phyloP scores from a whole-genome alignment of 2,329 filamentous ascomycete species.

The Cryphonectria nitschkei region DNA sequence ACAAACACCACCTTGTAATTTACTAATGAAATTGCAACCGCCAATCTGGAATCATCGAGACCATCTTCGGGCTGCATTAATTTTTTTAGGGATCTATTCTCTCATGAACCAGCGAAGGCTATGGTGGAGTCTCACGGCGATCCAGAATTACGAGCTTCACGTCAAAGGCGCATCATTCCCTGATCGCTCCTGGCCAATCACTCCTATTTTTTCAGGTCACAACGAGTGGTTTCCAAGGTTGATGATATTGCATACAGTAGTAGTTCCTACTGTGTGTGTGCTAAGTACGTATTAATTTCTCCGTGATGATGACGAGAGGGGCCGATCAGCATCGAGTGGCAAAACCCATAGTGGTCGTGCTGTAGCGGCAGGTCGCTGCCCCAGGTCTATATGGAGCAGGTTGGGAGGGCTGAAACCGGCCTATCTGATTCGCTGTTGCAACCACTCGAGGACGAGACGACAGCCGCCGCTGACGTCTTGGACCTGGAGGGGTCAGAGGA shows the following conservation, averaged over 20 bases:
- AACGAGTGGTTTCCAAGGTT: not conserved
- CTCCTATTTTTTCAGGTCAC: not conserved
- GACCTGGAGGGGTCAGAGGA: not conserved
- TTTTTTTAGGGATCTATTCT: too few relatives aligned
- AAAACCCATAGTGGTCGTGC: not conserved
- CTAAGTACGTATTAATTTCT: not conserved
- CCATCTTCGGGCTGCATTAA: not conserved
- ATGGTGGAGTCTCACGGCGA: not conserved
- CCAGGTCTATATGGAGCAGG: not conserved
- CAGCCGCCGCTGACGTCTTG: not conserved
- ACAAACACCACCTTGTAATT: slow-evolving; percentile 15
- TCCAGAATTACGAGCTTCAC: slow-evolving; percentile 10
- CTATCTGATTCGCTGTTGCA: slow-evolving; percentile 6
- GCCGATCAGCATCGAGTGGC: slow-evolving; percentile 3
- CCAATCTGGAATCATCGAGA: slow-evolving; percentile 5
- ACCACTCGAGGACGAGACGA: not conserved
- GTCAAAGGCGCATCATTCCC: not conserved
- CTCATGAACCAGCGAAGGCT: not conserved
- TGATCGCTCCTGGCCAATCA: not conserved
- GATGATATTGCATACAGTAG: not conserved
- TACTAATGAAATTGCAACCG: slow-evolving; percentile 21
- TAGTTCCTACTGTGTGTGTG: not conserved
- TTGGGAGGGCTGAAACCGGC: slow-evolving; percentile 4
- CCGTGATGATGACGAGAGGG: not conserved
- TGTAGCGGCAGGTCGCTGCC: not conserved